A percentile compares a stretch with the other conserved stretches of the same genome.
Conservation (phyloP, 2,329 filamentous ascomycete genomes). For the Xylariaceae sp. region DNA sequence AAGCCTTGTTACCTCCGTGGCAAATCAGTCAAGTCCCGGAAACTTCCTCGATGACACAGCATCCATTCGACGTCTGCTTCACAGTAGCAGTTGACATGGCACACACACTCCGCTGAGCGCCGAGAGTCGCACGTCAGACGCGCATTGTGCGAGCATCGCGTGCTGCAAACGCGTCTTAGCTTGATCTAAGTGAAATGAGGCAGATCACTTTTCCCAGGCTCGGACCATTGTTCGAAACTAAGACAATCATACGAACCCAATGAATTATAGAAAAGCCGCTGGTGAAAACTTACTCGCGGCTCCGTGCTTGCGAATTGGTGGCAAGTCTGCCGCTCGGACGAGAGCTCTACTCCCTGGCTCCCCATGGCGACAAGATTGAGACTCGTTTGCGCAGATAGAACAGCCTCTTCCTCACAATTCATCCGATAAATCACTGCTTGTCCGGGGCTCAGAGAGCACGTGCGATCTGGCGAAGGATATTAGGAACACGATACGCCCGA, state of each 20-base stretch:
- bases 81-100: background rate
- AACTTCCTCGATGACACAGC: background rate
- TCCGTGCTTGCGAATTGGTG: too few relatives aligned
- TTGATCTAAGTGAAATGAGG: background rate
- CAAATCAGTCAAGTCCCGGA: too few relatives aligned
- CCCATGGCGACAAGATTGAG: background rate
- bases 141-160: background rate
- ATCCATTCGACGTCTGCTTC: background rate
- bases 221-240: too few relatives aligned
- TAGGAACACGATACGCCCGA: background rate
- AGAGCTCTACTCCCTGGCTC: background rate
- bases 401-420: background rate
- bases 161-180: background rate
- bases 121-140: conserved; percentile 13
- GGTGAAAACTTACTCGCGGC: too few relatives aligned
- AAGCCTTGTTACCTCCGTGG: background rate
- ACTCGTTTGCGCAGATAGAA: background rate
- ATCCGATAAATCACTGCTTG: background rate
- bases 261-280: too few relatives aligned
- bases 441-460: background rate
- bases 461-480: background rate
- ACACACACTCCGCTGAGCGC: conserved; percentile 1
- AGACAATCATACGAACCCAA: background rate
- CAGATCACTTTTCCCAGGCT: background rate
- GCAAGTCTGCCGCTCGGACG: background rate